phyloP scores from a whole-genome alignment of 1,284 basidiomycete genomes.

The Lentinula novae-zelandiae region DNA sequence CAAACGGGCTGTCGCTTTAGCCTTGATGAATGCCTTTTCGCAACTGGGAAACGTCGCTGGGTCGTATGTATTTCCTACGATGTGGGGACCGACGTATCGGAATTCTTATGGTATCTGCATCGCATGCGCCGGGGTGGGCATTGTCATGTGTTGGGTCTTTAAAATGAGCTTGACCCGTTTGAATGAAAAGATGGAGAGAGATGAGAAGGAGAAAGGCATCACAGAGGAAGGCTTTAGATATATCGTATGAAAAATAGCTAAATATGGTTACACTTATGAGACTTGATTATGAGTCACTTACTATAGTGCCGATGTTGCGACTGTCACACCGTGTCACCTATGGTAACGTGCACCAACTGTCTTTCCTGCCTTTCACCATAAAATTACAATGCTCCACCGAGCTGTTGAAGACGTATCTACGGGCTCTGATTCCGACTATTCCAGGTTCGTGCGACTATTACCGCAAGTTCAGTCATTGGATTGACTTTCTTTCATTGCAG shows the following conservation, averaged over 20 bases:
- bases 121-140: constrained; percentile 33
- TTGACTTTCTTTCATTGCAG: constrained; percentile 20
- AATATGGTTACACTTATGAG: too few species aligned
- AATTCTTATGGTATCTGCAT: constrained; percentile 44
- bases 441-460: constrained; percentile 54
- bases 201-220: constrained; percentile 28
- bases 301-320: too few species aligned
- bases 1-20: constrained; percentile 68
- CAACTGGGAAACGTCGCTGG: constrained; percentile 68
- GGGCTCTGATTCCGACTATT: constrained; percentile 86
- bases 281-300: too few species aligned
- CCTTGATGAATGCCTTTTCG: constrained; percentile 67
- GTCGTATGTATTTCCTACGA: constrained; percentile 47
- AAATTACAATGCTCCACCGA: constrained; percentile 9
- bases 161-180: constrained; percentile 27
- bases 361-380: too few species aligned
- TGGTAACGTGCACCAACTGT: neutral
- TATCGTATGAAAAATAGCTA: constrained; percentile 22
- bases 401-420: constrained; percentile 84
- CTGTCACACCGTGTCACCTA: neutral
- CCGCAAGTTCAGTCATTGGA: neutral
- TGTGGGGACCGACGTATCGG: constrained; percentile 40
- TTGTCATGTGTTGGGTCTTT: constrained; percentile 48
- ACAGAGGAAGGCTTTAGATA: constrained; percentile 35
- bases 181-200: constrained; percentile 31